These are phyloP conservation scores for Monilinia aucupariae DNA, from an alignment of 2,329 filamentous ascomycete species.

Conservation along the genomic window DNA sequence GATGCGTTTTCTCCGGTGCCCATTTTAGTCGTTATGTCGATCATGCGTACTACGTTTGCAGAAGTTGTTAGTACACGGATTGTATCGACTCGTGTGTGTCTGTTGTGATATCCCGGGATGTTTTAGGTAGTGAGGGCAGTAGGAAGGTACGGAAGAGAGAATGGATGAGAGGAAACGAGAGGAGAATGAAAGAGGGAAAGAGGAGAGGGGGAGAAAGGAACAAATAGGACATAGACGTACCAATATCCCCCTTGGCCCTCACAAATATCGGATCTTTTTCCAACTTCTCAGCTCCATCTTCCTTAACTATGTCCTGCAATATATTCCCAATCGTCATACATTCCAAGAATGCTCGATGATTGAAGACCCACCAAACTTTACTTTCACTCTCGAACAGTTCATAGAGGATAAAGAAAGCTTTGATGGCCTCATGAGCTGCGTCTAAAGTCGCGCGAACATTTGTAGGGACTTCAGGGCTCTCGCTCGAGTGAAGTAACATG, in stretches of 20 bases:
- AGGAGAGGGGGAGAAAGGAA: neutral
- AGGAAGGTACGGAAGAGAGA: neutral
- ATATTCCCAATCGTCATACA: slow-evolving; percentile 62
- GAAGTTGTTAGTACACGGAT: neutral
- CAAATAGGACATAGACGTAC: slow-evolving; percentile 40
- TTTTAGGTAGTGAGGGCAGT: neutral
- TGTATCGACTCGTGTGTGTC: neutral
- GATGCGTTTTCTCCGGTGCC: slow-evolving; percentile 50
- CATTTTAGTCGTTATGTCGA: slow-evolving; percentile 58
- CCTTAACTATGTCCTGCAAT: slow-evolving; percentile 46
- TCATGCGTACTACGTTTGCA: slow-evolving; percentile 48
- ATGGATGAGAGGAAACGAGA: neutral
- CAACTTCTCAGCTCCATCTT: slow-evolving; percentile 43
- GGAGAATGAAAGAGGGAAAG: neutral
- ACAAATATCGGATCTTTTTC: slow-evolving; percentile 52
- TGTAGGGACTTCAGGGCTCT: slow-evolving; percentile 55
- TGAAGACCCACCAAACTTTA: slow-evolving; percentile 79
- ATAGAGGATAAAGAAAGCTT: slow-evolving; percentile 69
- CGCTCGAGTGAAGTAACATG: slow-evolving; percentile 70
- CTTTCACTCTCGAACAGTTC: slow-evolving; percentile 64
- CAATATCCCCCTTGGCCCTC: slow-evolving; percentile 55
- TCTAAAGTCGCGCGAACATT: slow-evolving; percentile 67
- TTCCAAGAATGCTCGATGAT: slow-evolving; percentile 74
- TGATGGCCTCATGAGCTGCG: slow-evolving; percentile 69
- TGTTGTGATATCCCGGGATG: neutral